phyloP scores from a whole-genome alignment of 805 yeast genomes.

The Priceomyces medius region DNA sequence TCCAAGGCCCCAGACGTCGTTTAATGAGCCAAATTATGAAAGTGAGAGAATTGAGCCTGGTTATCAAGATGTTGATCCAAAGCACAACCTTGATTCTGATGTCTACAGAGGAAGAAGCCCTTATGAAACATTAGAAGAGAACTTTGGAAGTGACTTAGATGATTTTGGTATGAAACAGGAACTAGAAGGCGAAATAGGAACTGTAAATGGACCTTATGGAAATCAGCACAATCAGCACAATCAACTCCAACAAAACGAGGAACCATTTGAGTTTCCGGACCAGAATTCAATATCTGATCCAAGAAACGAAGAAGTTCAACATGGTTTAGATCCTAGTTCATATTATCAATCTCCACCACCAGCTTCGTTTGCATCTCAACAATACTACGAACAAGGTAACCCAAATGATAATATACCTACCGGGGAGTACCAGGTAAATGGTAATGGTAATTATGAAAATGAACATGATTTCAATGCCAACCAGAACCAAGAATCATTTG shows the following conservation, averaged over 20 bases:
- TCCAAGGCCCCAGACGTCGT: background rate
- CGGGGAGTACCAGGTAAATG: background rate
- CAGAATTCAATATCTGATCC: too few species aligned
- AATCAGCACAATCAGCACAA: too few species aligned
- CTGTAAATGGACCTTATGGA: too few species aligned
- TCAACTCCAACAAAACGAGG: too few species aligned
- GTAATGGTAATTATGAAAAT: background rate
- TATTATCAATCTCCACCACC: too few species aligned
- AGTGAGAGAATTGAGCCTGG: background rate
- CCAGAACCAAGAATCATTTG: background rate
- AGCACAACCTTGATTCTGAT: background rate
- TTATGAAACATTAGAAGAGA: background rate
- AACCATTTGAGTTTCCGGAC: too few species aligned
- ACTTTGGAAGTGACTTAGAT: background rate
- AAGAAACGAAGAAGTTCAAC: background rate
- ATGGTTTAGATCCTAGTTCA: too few species aligned
- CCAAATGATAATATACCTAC: too few species aligned
- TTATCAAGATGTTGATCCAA: slow-evolving; percentile 2
- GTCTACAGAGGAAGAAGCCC: background rate
- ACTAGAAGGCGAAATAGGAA: background rate
- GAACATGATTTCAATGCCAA: background rate
- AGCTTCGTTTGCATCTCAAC: too few species aligned
- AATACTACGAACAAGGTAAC: too few species aligned
- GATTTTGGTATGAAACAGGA: background rate
- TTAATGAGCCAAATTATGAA: slow-evolving; percentile 1